These are phyloP conservation scores for Solanum tacnaense DNA, from an alignment of 257 asterid genomes.

Conservation along the genomic window DNA sequence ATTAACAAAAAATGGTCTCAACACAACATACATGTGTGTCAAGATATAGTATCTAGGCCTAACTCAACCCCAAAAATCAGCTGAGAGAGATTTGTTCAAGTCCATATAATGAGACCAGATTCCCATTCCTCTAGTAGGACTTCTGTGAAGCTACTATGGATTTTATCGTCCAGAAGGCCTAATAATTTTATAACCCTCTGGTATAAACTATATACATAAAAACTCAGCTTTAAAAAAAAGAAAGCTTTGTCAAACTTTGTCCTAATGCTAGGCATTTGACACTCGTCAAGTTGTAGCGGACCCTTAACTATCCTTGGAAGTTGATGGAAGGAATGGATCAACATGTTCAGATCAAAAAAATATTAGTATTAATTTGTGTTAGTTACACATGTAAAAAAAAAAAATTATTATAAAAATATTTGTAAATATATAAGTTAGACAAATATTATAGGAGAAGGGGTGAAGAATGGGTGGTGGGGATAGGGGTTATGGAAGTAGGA, in stretches of 20 bases:
- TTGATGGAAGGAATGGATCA: background rate
- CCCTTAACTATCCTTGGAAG: background rate
- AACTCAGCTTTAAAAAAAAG: no score
- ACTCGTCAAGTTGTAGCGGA: background rate
- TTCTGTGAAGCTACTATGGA: no score
- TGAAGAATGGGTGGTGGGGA: background rate
- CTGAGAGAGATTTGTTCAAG: rapidly evolving
- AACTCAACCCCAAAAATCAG: no score
- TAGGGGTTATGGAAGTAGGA: background rate
- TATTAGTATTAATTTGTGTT: background rate
- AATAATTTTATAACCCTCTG: background rate
- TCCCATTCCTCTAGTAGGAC: no score
- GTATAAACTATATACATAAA: background rate
- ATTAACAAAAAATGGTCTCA: background rate
- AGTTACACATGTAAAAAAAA: background rate
- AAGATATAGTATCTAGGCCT: no score
- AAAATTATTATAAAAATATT: background rate
- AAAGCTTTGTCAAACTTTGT: background rate
- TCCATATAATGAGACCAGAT: no score
- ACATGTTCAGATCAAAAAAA: background rate
- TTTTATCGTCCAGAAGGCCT: background rate
- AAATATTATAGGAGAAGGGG: background rate
- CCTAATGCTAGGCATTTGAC: no score
- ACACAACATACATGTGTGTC: background rate
- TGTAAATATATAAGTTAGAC: background rate